Evolutionary conservation across 495 filamentous ascomycete genomes (phyloP).

Genomic region (Aspergillus haitiensis): DNA sequence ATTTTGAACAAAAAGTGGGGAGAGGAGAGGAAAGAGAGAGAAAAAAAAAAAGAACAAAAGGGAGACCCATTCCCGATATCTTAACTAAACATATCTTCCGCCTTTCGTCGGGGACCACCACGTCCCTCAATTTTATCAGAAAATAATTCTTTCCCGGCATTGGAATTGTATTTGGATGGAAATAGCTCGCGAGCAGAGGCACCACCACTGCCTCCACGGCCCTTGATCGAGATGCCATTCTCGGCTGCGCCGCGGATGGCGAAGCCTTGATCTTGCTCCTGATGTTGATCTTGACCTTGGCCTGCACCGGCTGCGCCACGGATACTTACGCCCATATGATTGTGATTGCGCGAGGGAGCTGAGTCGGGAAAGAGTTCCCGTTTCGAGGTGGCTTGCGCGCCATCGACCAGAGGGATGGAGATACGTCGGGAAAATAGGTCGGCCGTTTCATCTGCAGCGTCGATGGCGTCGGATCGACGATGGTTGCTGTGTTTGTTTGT

Average conservation of each 20-base stretch:
- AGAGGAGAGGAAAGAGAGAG: background rate
- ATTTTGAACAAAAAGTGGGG: too few relatives aligned
- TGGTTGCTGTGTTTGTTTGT: conserved; percentile 57
- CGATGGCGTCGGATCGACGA: conserved; percentile 64
- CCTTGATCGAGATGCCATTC: conserved; percentile 48
- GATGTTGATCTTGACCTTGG: too few relatives aligned
- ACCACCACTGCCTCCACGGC: conserved; percentile 35
- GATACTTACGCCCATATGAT: conserved; percentile 52
- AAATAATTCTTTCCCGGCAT: conserved; percentile 73
- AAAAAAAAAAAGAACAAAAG: conserved; percentile 15
- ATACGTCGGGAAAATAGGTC: conserved; percentile 57
- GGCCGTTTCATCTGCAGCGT: conserved; percentile 62
- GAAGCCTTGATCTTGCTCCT: conserved; percentile 53
- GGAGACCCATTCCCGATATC: conserved; percentile 1
- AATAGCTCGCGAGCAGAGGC: conserved; percentile 69
- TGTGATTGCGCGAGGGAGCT: conserved; percentile 18
- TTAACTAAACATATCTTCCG: conserved; percentile 55
- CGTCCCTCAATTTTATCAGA: conserved; percentile 51
- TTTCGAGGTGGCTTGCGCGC: conserved; percentile 30
- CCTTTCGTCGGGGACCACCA: conserved; percentile 48
- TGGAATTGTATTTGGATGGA: conserved; percentile 61
- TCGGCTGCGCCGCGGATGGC: conserved; percentile 62
- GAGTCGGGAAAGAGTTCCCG: conserved; percentile 43
- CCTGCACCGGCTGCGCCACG: conserved; percentile 52
- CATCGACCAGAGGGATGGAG: conserved; percentile 53